Evolutionary conservation across 805 yeast genomes (phyloP).

Genomic region (Tetrapisispora taiwanensis): DNA sequence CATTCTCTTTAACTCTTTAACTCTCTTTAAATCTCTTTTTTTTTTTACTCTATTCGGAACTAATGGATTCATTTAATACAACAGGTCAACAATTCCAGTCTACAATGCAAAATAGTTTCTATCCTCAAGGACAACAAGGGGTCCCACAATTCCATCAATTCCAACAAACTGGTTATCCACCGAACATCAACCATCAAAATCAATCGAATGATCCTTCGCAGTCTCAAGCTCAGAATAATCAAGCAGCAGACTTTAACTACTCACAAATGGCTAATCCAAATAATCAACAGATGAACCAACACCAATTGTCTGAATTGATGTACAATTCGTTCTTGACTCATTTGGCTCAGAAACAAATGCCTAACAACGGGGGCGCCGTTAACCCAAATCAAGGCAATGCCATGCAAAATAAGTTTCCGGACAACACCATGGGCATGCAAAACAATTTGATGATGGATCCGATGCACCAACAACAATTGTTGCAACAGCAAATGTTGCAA

Average conservation of each 20-base stretch:
- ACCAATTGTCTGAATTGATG: slow-evolving; percentile 28
- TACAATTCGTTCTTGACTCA: slow-evolving; percentile 27
- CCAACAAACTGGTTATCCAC: slow-evolving; percentile 6
- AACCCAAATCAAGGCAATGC: slow-evolving; percentile 3
- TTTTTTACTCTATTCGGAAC: neutral
- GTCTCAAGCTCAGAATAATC: neutral
- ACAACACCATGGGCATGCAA: slow-evolving; percentile 1
- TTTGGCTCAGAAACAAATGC: slow-evolving; percentile 24
- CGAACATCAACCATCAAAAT: slow-evolving; percentile 10
- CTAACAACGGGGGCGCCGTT: slow-evolving; percentile 10
- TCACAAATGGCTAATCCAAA: slow-evolving; percentile 8
- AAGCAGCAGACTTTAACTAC: slow-evolving; percentile 15
- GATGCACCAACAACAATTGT: slow-evolving; percentile 11
- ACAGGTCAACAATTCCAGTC: slow-evolving; percentile 8
- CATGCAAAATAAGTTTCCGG: slow-evolving; percentile 1
- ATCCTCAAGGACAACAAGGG: slow-evolving; percentile 8
- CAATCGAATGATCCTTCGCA: neutral
- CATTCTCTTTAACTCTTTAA: no score
- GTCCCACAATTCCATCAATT: slow-evolving; percentile 7
- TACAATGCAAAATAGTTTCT: slow-evolving; percentile 7
- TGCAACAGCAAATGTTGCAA: slow-evolving; percentile 3
- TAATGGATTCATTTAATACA: no score
- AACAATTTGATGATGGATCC: slow-evolving; percentile 7
- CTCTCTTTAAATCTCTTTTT: neutral
- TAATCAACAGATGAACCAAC: slow-evolving; percentile 16